Base-by-base conservation (phyloP, 352 stramenopile genomes). In the Phytophthora cactorum region DNA sequence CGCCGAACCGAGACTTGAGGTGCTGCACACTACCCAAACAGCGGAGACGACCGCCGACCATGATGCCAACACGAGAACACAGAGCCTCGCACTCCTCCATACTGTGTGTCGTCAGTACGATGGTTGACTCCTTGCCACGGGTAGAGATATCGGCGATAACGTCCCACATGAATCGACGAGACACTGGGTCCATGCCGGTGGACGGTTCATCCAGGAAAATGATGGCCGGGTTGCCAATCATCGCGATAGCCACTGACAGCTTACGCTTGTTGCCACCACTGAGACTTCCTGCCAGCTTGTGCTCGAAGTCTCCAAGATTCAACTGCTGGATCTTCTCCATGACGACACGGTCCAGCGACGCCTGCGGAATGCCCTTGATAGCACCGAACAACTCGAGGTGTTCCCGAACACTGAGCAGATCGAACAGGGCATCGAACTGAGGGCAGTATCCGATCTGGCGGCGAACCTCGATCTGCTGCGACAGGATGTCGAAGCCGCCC, bases 111-210 rank as follows among this genome's bases (percentile, higher is more conserved):
- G n/a, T n/a, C n/a, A n/a, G n/a, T n/a, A n/a, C n/a, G n/a, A n/a
- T n/a, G n/a, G n/a, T n/a, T n/a, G n/a, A n/a, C n/a, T n/a, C n/a
- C n/a, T n/a, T n/a, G n/a, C n/a, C n/a, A n/a, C n/a, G n/a, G n/a
- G n/a, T 93, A 29, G 86, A 90, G 50, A 96, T 89, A 12, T 82
- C 74, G 5, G 85, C 88, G 38, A 98, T 96, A 11, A 97, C 80
- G 53, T 96, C 87, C 97, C 97, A 99, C 78, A 99, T 92, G 68
- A 97, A 93, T n/a, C 96, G 84, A 12, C 97, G 85, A 15, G 95
- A 96, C 47, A 98, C 92, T 10, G 96, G 96, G 76, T 99, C 97
- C 84, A 98, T 97, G 29, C 93, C 93, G 14, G 94, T 92, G 15
- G 88, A 97, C 25, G 92, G 88, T 63, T 98, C 95, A 70, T 98